Evolutionary conservation across 257 asterid genomes (phyloP).

Genomic region (Mentha longifolia): DNA sequence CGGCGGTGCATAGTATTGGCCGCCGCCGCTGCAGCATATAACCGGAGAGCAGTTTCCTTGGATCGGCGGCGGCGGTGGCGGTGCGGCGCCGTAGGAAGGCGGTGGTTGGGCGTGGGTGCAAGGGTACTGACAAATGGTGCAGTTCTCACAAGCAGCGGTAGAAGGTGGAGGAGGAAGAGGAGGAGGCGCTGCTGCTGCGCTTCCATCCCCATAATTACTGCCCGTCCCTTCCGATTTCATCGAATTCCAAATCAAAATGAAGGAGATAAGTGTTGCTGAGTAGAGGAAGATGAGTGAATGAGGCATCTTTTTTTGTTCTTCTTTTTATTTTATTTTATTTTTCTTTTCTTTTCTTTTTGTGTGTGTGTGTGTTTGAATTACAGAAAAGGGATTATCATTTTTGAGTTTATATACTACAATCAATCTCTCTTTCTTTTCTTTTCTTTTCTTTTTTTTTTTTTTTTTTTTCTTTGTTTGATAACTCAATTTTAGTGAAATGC

Average conservation of each 20-base stretch:
- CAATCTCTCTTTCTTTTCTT: not conserved
- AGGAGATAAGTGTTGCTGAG: conserved; percentile 1
- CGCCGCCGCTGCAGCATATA: conserved; percentile 38
- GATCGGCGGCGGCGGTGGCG: conserved; percentile 35
- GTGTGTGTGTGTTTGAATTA: not conserved
- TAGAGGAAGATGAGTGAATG: conserved; percentile 13
- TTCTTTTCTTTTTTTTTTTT: not conserved
- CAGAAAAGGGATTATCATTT: not conserved
- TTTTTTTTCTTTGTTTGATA: not conserved
- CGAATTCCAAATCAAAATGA: conserved; percentile 23
- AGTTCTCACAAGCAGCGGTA: conserved; percentile 34
- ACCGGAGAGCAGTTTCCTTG: conserved; percentile 44
- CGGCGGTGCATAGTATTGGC: conserved; percentile 40
- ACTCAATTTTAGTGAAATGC: conserved; percentile 25
- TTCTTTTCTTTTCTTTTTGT: not conserved
- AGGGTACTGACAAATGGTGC: conserved; percentile 46
- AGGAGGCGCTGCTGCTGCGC: not conserved
- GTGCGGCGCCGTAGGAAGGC: conserved; percentile 19
- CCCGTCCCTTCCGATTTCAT: conserved; percentile 32
- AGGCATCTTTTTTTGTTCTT: too few relatives aligned
- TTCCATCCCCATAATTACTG: conserved; percentile 33
- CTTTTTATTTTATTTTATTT: not conserved
- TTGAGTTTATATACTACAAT: not conserved
- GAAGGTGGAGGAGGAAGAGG: conserved; percentile 29
- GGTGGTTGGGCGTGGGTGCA: conserved; percentile 38